phyloP scores from a whole-genome alignment of 345 rosid genomes.

The Melaleuca alternifolia region DNA sequence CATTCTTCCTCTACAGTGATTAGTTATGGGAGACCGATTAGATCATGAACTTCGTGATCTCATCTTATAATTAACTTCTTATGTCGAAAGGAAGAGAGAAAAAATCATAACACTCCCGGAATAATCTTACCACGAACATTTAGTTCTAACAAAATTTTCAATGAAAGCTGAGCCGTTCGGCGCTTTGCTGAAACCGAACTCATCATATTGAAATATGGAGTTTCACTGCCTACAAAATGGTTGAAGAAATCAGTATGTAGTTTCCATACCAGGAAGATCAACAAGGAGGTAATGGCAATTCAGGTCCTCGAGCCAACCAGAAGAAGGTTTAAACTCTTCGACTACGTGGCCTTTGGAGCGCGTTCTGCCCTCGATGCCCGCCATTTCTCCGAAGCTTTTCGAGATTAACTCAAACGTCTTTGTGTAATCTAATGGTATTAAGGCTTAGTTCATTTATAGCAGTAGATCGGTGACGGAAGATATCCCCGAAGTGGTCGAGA shows the following conservation, averaged over 20 bases:
- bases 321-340: conserved; percentile 24
- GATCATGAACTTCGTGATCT: not conserved
- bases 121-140: not conserved
- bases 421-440: not conserved
- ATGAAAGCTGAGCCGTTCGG: not conserved
- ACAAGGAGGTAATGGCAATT: conserved; percentile 29
- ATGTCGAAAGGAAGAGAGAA: not conserved
- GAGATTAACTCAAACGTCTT: not conserved
- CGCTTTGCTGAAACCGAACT: not conserved
- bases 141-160: not conserved
- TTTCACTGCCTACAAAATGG: not conserved
- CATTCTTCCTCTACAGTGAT: not conserved
- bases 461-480: not conserved
- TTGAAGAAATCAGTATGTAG: not conserved
- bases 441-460: not conserved
- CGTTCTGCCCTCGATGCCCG: not conserved
- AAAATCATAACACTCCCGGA: not conserved
- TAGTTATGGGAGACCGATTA: not conserved
- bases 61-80: not conserved
- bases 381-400: conserved; percentile 6
- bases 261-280: conserved; percentile 43
- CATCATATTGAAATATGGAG: not conserved
- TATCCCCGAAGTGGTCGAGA: not conserved
- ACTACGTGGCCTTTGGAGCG: not conserved
- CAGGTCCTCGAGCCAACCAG: conserved; percentile 37